These are phyloP conservation scores for Dianthus caryophyllus DNA, from an alignment of 148 eudicot genomes.

Conservation along the genomic window DNA sequence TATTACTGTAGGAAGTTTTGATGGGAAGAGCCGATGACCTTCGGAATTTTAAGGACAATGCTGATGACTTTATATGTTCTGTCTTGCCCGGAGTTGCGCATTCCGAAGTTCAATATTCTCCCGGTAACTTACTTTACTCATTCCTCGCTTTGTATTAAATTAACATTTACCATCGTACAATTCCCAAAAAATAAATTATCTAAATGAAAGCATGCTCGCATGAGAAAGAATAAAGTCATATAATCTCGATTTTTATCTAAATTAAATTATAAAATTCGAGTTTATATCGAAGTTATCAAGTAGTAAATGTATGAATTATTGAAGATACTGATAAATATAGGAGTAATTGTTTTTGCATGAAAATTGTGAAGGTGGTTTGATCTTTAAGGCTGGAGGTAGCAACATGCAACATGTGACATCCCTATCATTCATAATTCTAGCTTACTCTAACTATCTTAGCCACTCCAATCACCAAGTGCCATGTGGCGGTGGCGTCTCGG, in stretches of 20 bases:
- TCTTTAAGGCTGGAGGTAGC: conserved; percentile 87
- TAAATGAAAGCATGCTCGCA: too few species aligned
- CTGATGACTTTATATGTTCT: conserved; percentile 84
- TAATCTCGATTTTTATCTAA: too few species aligned
- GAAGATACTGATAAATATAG: too few species aligned
- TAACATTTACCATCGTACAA: too few species aligned
- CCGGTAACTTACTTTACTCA: conserved; percentile 40
- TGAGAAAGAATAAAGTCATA: too few species aligned
- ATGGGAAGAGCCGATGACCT: conserved; percentile 73
- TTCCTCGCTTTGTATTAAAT: too few species aligned
- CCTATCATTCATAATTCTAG: conserved; percentile 70
- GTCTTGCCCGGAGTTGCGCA: conserved; percentile 72
- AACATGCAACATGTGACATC: conserved; percentile 99
- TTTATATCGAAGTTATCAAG: too few species aligned
- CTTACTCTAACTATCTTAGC: conserved; percentile 87
- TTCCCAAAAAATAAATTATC: too few species aligned
- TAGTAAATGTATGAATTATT: too few species aligned
- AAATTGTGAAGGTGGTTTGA: conserved; percentile 56
- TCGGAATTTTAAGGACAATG: conserved; percentile 60
- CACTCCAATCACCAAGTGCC: conserved; percentile 85
- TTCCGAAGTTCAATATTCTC: conserved; percentile 87
- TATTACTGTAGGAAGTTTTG: conserved; percentile 64
- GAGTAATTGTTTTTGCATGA: too few species aligned
- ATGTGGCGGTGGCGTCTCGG: conserved; percentile 69
- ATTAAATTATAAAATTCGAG: too few species aligned